phyloP scores from a whole-genome alignment of 2,329 filamentous ascomycete genomes.

The Verticillium albo-atrum region DNA sequence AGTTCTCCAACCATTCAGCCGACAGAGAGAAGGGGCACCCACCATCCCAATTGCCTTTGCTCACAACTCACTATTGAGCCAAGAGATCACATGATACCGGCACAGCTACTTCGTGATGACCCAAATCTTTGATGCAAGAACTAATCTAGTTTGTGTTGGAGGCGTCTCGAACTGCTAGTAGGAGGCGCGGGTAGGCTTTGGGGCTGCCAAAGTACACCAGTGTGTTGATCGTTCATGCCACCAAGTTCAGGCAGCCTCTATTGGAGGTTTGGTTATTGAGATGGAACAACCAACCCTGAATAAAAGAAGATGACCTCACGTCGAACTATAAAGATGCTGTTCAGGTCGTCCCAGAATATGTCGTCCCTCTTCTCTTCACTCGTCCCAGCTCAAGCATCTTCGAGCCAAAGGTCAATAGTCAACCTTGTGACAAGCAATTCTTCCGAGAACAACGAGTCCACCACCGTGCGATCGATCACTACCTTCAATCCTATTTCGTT shows the following conservation, averaged over 20 bases:
- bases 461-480: neutral
- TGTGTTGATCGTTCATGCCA: neutral
- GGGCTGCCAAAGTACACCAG: neutral
- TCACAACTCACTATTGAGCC: neutral
- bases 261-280: neutral
- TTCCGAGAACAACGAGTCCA: neutral
- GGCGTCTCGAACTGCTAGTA: neutral
- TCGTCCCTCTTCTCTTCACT: neutral
- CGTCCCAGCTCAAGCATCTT: neutral
- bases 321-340: neutral
- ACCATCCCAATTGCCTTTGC: neutral
- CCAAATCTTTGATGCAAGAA: neutral
- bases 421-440: neutral
- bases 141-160: neutral
- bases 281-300: slow-evolving; percentile 1
- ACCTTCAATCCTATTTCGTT: neutral
- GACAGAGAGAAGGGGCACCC: neutral
- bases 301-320: neutral
- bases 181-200: neutral
- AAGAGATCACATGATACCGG: neutral
- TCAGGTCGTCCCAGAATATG: neutral
- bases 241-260: neutral
- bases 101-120: neutral
- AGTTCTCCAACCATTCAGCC: neutral
- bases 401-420: neutral